Percentiles rank a stretch among this genome's conserved stretches.
These are phyloP conservation scores for Mollisia scopiformis DNA, from an alignment of 2,329 filamentous ascomycete genomes.

Conservation along the genomic window DNA sequence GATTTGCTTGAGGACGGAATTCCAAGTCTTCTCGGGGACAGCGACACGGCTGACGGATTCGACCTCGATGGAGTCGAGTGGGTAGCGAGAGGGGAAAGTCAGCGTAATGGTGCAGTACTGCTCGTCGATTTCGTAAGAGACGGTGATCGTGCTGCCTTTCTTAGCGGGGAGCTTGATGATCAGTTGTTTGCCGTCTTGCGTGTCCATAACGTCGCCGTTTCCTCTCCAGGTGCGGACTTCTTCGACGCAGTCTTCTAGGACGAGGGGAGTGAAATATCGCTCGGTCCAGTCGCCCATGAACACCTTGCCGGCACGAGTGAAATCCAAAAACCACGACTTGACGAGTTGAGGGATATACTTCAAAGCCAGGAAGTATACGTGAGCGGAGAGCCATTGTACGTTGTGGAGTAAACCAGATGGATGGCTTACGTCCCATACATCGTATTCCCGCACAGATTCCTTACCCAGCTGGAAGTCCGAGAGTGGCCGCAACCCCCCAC, in stretches of 20 bases:
- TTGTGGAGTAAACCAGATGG: conserved; percentile 69
- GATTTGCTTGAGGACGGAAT: conserved; percentile 84
- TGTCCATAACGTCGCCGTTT: conserved; percentile 50
- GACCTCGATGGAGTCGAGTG: conserved; percentile 78
- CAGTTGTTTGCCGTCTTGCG: conserved; percentile 55
- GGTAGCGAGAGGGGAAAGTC: conserved; percentile 78
- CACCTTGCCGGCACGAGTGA: conserved; percentile 77
- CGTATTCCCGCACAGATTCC: conserved; percentile 58
- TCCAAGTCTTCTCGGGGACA: conserved; percentile 90
- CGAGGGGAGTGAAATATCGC: conserved; percentile 75
- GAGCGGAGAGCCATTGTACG: conserved; percentile 80
- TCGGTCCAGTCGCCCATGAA: conserved; percentile 85
- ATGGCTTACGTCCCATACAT: conserved; percentile 53
- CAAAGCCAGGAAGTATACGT: conserved; percentile 83
- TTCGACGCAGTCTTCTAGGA: conserved; percentile 67
- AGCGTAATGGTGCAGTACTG: conserved; percentile 78
- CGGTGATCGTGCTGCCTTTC: conserved; percentile 72
- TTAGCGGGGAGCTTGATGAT: conserved; percentile 42
- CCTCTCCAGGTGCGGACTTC: conserved; percentile 70
- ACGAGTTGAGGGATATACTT: conserved; percentile 78
- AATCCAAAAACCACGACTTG: conserved; percentile 82
- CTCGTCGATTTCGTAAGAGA: conserved; percentile 87
- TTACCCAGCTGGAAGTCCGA: conserved; percentile 33
- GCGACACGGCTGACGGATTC: conserved; percentile 80
- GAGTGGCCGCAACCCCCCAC: neutral